These are phyloP conservation scores for Aureobasidium vineae DNA, from an alignment of 2,329 filamentous ascomycete species.

Conservation along the genomic window DNA sequence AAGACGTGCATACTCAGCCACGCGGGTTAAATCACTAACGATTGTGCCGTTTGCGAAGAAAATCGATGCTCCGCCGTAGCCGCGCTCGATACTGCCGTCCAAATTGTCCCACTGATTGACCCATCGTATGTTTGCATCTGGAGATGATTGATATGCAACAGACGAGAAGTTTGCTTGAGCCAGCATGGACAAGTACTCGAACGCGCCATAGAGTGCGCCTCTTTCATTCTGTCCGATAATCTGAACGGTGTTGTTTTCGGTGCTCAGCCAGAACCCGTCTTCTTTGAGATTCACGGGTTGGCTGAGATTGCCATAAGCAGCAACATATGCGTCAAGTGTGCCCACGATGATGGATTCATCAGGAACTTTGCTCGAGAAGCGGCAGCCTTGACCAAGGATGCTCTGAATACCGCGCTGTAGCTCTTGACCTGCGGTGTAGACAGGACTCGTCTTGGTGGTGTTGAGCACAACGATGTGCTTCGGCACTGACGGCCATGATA, in stretches of 20 bases:
- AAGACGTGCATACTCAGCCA: conserved; percentile 62
- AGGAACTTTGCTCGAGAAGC: conserved; percentile 36
- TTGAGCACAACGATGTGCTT: conserved; percentile 56
- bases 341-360: conserved; percentile 51
- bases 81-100: conserved; percentile 65
- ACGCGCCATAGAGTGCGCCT: conserved; percentile 66
- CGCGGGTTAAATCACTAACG: conserved; percentile 59
- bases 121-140: conserved; percentile 64
- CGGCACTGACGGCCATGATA: conserved; percentile 47
- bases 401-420: conserved; percentile 57
- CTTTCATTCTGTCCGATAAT: conserved; percentile 66
- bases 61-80: conserved; percentile 66
- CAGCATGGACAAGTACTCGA: conserved; percentile 66
- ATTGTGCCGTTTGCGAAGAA: conserved; percentile 62
- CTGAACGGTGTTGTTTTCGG: conserved; percentile 47
- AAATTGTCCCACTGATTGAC: conserved; percentile 73
- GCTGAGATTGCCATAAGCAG: conserved; percentile 38
- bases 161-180: conserved; percentile 57
- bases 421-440: conserved; percentile 60
- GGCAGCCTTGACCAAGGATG: conserved; percentile 52
- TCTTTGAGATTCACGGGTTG: conserved; percentile 47
- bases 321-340: conserved; percentile 47
- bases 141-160: conserved; percentile 53
- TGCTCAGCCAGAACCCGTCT: conserved; percentile 63
- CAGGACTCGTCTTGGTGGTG: conserved; percentile 53